Conservation (phyloP, 768 basidiomycete species). For the Auricularia cornea region DNA sequence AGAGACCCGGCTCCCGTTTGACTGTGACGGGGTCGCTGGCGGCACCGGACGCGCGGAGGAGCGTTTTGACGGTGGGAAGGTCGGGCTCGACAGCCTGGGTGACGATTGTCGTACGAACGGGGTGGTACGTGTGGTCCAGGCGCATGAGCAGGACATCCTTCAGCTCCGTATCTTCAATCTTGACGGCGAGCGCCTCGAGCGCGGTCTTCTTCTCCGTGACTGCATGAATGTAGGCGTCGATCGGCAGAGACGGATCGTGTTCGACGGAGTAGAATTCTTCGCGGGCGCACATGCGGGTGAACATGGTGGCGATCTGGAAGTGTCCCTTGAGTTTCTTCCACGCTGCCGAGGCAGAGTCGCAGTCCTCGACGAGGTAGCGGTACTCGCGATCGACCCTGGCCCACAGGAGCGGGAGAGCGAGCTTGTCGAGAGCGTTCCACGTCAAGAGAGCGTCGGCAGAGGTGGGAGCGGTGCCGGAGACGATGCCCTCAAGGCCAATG, state of each 20-base stretch:
- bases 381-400: not conserved
- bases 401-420: not conserved
- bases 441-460: not conserved
- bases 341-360: not conserved
- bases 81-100: not conserved
- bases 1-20: too few species aligned
- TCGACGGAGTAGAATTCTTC: not conserved
- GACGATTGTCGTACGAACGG: conserved; percentile 9
- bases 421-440: not conserved
- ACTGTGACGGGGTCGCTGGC: too few species aligned
- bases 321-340: not conserved
- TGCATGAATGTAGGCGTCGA: not conserved
- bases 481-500: not conserved
- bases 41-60: not conserved
- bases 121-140: conserved; percentile 7
- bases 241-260: not conserved
- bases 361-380: not conserved
- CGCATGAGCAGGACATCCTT: conserved; percentile 10
- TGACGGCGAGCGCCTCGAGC: conserved; percentile 1
- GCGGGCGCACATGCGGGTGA: not conserved
- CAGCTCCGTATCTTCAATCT: conserved; percentile 5
- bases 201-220: not conserved
- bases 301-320: not conserved
- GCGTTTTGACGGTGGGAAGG: not conserved
- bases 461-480: not conserved